A percentile compares a stretch with the other conserved stretches of the same genome.
Evolutionary conservation across 768 basidiomycete species (phyloP).

Genomic region (Phaeotremella skinneri): DNA sequence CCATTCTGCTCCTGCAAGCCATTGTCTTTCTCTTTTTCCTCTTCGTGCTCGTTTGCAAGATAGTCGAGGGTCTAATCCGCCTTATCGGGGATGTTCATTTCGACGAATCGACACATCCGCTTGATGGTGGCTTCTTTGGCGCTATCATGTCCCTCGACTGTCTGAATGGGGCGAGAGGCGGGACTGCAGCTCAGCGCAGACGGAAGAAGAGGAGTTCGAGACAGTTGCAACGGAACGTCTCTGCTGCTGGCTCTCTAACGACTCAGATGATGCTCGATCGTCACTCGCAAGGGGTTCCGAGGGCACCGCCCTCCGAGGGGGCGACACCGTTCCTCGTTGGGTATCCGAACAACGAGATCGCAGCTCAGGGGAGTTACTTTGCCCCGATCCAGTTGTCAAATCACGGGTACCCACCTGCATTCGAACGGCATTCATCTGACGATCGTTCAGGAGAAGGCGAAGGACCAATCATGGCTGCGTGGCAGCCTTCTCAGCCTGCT

Average conservation of each 20-base stretch:
- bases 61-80: slow-evolving; percentile 77
- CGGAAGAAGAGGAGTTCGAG: slow-evolving; percentile 38
- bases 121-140: slow-evolving; percentile 74
- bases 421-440: slow-evolving; percentile 57
- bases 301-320: slow-evolving; percentile 22
- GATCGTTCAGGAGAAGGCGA: slow-evolving; percentile 66
- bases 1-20: slow-evolving; percentile 74
- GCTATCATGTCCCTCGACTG: slow-evolving; percentile 71
- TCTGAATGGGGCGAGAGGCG: slow-evolving; percentile 65
- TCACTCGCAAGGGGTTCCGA: slow-evolving; percentile 37
- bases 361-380: slow-evolving; percentile 24
- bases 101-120: slow-evolving; percentile 72
- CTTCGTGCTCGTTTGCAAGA: slow-evolving; percentile 77
- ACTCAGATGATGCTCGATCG: slow-evolving; percentile 52
- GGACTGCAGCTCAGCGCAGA: slow-evolving; percentile 47
- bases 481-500: slow-evolving; percentile 53
- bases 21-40: slow-evolving; percentile 80
- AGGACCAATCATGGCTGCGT: slow-evolving; percentile 85
- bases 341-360: slow-evolving; percentile 11
- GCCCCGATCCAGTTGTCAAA: slow-evolving; percentile 25
- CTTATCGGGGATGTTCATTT: slow-evolving; percentile 75
- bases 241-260: slow-evolving; percentile 41
- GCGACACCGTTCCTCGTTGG: slow-evolving; percentile 26
- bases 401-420: slow-evolving; percentile 16
- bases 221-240: slow-evolving; percentile 44